Evolutionary conservation across 2,329 filamentous ascomycete species (phyloP).

Genomic region (Metarhizium sp.): DNA sequence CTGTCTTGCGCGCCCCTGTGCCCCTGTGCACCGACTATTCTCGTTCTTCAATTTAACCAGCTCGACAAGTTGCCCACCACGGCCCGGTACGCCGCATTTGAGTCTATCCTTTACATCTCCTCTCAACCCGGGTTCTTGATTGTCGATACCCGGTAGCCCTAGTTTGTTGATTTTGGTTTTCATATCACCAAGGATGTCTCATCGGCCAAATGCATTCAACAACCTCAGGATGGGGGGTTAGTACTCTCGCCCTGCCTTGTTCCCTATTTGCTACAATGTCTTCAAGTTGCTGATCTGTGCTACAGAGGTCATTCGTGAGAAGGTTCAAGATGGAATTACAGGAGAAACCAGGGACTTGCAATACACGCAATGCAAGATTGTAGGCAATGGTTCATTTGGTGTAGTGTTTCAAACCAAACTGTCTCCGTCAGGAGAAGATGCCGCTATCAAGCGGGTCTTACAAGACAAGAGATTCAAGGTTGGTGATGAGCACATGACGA

Average conservation of each 20-base stretch:
- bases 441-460: conserved; percentile 95
- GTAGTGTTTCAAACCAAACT: conserved; percentile 99
- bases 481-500: conserved; percentile 8
- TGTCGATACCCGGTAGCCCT: conserved; percentile 17
- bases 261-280: conserved; percentile 4
- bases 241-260: conserved; percentile 21
- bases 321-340: conserved; percentile 95
- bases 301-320: conserved; percentile 92
- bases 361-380: conserved; percentile 99
- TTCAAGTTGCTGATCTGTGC: conserved; percentile 14
- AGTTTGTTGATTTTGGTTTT: conserved; percentile 15
- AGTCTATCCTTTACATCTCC: conserved; percentile 20
- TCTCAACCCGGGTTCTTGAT: conserved; percentile 13
- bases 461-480: conserved; percentile 99
- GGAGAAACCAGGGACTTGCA: conserved; percentile 95
- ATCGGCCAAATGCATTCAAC: conserved; percentile 81
- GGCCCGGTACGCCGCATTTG: conserved; percentile 20
- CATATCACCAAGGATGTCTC: conserved; percentile 57
- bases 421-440: conserved; percentile 94
- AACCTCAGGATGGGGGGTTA: conserved; percentile 94
- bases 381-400: conserved; percentile 96
- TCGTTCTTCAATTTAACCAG: neutral
- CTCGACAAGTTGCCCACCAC: conserved; percentile 24
- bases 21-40: neutral
- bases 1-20: neutral